These are phyloP conservation scores for Kwoniella sp. DNA, from an alignment of 768 basidiomycete genomes.

Conservation along the genomic window DNA sequence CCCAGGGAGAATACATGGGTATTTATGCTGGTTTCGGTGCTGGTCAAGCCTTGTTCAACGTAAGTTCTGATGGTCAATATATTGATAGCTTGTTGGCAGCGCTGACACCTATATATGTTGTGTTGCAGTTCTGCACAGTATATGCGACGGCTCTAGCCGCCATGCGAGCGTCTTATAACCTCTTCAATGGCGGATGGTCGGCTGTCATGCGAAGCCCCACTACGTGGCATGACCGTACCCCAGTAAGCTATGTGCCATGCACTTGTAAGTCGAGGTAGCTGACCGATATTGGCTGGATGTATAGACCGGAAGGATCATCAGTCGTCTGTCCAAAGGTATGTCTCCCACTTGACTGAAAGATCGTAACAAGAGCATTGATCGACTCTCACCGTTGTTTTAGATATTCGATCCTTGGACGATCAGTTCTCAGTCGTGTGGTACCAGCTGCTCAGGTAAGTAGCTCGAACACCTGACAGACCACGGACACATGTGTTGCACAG, in stretches of 20 bases:
- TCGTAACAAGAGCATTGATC: background rate
- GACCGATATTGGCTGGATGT: too few species aligned
- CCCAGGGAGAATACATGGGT: slow-evolving; percentile 70
- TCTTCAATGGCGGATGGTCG: slow-evolving; percentile 64
- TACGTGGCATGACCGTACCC: slow-evolving; percentile 72
- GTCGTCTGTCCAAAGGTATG: slow-evolving; percentile 39
- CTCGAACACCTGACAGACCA: slow-evolving; percentile 1
- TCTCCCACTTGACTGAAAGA: background rate
- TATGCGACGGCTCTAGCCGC: slow-evolving; percentile 46
- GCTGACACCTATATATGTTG: too few species aligned
- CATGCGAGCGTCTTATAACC: slow-evolving; percentile 57
- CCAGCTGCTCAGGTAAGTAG: slow-evolving; percentile 32
- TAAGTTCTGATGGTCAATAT: too few species aligned
- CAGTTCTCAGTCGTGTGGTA: slow-evolving; percentile 33
- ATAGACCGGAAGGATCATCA: slow-evolving; percentile 46
- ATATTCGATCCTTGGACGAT: slow-evolving; percentile 56
- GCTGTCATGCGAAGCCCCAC: slow-evolving; percentile 65
- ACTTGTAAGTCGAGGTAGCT: too few species aligned
- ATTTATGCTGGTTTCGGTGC: slow-evolving; percentile 56
- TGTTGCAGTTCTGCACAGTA: slow-evolving; percentile 23
- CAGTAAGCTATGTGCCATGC: slow-evolving; percentile 20
- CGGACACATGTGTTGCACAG: too few species aligned
- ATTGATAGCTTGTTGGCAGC: too few species aligned
- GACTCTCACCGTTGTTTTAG: too few species aligned
- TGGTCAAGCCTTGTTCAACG: slow-evolving; percentile 1